Evolutionary conservation across 2,329 filamentous ascomycete genomes (phyloP), one percentile per base, ranked within the genome.

Genomic region (Sclerotinia minor): DNA sequence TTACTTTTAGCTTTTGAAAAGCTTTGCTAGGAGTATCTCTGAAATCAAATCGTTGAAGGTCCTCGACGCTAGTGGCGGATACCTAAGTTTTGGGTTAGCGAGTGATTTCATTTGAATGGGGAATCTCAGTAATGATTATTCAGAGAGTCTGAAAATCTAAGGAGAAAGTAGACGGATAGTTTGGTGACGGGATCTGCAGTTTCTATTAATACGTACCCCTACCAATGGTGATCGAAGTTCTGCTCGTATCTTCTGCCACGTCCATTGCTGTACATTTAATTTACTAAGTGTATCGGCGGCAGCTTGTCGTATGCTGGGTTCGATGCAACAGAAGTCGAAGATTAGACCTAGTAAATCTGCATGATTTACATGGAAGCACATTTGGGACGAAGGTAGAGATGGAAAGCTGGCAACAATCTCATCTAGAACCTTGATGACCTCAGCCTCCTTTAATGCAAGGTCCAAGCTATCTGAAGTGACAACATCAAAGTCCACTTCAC

Each of bases 401-500:
- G 94, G 94, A 71, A 98, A 94, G 6, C 89, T 85, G 60, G 88
- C 84, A 21, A 96, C 85, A 52, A 97, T 90, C 77, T 99, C 95
- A 76, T 99, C 95, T 29, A 98, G 81, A 2, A 98, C 94, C 74
- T 97, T 98, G 73, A 99, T 86, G 0, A 93, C 89, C 78, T 98
- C 94, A 0, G 94, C 94, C 78, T 99, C 95, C 75, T 96, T 96
- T 67, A 97, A 79, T 1, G 93, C 90, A 57, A 96, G 82, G 75
- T 98, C 93, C 6, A 93, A 79, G 0, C 90, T 89, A 73, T 94
- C 89, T 55, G 87, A 85, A 0, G 93, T 94, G n/a, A 97, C 85
- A 69, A 99, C 93, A 79, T 99, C 95, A 77, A 98, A 99, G 77
- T 98, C 94, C 2, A 96, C 94, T 76, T 98, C 95, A 13, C 92